Percentiles rank a stretch among this genome's conserved stretches.
These are phyloP conservation scores for Rhynchosporium graminicola DNA, from an alignment of 2,329 filamentous ascomycete genomes.

Conservation along the genomic window DNA sequence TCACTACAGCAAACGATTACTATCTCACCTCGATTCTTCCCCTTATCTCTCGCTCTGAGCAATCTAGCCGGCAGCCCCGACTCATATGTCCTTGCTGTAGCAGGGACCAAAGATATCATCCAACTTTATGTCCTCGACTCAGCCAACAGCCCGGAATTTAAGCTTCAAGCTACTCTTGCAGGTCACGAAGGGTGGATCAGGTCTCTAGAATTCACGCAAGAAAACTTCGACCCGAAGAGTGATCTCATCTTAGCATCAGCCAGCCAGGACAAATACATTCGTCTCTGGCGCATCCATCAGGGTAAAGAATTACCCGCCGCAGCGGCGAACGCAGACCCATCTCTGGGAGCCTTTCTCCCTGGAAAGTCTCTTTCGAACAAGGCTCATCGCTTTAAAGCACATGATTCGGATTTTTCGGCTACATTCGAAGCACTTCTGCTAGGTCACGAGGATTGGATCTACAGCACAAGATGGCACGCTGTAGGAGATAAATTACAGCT, in stretches of 20 bases:
- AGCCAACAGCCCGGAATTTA: slow-evolving; percentile 54
- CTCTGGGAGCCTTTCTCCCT: slow-evolving; percentile 58
- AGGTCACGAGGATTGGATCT: slow-evolving; percentile 98
- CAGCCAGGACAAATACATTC: slow-evolving; percentile 96
- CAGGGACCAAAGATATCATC: slow-evolving; percentile 79
- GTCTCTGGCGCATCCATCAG: slow-evolving; percentile 82
- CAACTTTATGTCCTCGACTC: slow-evolving; percentile 70
- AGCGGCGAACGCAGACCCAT: slow-evolving; percentile 57
- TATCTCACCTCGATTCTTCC: slow-evolving; percentile 78
- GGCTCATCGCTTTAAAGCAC: slow-evolving; percentile 71
- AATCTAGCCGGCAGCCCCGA: slow-evolving; percentile 53
- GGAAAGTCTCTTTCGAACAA: slow-evolving; percentile 86
- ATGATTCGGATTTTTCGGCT: slow-evolving; percentile 66
- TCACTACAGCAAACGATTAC: slow-evolving; percentile 69
- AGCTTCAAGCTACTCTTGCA: slow-evolving; percentile 72
- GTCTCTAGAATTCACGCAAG: slow-evolving; percentile 75
- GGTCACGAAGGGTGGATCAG: slow-evolving; percentile 96
- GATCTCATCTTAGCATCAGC: slow-evolving; percentile 87
- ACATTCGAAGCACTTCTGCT: slow-evolving; percentile 93
- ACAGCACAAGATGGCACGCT: slow-evolving; percentile 61
- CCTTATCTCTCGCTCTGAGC: slow-evolving; percentile 72
- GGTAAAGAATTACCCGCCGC: slow-evolving; percentile 64
- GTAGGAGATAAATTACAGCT: slow-evolving; percentile 59
- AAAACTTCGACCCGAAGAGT: slow-evolving; percentile 53
- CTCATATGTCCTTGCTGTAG: slow-evolving; percentile 73